Percentiles rank a stretch among this genome's conserved stretches.
Evolutionary conservation across 2,329 filamentous ascomycete genomes (phyloP).

Genomic region (Colletotrichum magnum): DNA sequence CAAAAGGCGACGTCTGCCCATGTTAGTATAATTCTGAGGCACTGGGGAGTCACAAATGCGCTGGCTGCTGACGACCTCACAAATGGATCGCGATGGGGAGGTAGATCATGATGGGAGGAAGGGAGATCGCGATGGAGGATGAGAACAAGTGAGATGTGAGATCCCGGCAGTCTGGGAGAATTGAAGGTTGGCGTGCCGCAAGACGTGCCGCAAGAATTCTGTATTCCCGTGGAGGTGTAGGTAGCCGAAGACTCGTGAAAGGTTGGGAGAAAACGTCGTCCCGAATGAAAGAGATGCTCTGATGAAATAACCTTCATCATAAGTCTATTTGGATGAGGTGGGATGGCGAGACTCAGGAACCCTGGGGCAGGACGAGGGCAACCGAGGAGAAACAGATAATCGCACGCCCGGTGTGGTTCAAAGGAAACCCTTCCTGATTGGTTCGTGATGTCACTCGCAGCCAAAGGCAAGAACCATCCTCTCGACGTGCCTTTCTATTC

Average conservation of each 20-base stretch:
- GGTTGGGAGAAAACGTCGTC: neutral
- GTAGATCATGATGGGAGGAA: too few species aligned
- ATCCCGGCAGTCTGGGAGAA: too few species aligned
- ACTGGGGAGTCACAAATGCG: neutral
- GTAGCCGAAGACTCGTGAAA: neutral
- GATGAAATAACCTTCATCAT: constrained; percentile 4
- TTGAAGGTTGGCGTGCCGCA: neutral
- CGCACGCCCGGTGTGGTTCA: neutral
- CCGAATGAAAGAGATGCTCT: neutral
- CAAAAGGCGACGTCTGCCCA: neutral
- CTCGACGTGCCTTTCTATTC: too few species aligned
- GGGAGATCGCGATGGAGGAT: too few species aligned
- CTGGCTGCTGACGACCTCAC: neutral
- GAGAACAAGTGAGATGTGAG: too few species aligned
- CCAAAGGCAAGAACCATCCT: neutral
- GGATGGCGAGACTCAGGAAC: neutral
- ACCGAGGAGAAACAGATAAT: neutral
- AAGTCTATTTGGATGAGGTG: constrained; percentile 5
- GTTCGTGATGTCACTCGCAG: neutral
- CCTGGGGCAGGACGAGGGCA: neutral
- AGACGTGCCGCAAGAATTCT: neutral
- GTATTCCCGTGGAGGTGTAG: neutral
- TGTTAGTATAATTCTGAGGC: neutral
- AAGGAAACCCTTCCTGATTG: neutral
- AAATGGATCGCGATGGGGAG: neutral